Conservation (phyloP, 768 basidiomycete species). For the Pilatotrama ljubarskyi region DNA sequence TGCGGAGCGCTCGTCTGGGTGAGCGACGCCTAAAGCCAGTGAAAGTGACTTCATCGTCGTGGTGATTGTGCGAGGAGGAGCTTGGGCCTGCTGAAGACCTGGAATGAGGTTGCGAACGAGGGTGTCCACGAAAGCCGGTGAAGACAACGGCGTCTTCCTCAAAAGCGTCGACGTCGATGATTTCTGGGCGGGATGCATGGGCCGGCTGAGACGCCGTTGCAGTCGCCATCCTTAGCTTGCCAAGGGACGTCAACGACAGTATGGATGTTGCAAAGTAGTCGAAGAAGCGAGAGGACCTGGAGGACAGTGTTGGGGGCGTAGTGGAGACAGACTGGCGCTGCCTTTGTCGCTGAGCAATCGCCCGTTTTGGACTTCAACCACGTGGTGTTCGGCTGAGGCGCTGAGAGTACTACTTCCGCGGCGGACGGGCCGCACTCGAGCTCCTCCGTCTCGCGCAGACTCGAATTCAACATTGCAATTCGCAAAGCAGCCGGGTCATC, state of each 20-base stretch:
- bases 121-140: slow-evolving; percentile 27
- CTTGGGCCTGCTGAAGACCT: not conserved
- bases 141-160: slow-evolving; percentile 35
- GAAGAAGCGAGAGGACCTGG: not conserved
- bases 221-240: not conserved
- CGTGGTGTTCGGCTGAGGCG: not conserved
- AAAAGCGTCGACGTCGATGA: slow-evolving; percentile 48
- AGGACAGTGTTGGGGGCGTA: not conserved
- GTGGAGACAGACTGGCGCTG: not conserved
- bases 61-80: not conserved
- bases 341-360: slow-evolving; percentile 14
- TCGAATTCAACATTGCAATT: too few species aligned
- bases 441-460: too few species aligned
- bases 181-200: slow-evolving; percentile 25
- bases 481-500: too few species aligned
- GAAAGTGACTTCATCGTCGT: slow-evolving; percentile 23
- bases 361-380: not conserved
- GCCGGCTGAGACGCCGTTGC: not conserved
- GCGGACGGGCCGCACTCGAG: too few species aligned
- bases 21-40: slow-evolving; percentile 15
- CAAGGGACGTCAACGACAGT: not conserved
- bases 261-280: not conserved
- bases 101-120: not conserved
- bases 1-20: not conserved
- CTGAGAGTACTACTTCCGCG: not conserved